Base-by-base conservation (phyloP, 2,329 filamentous ascomycete species). In the Chaetomiaceae sp. region DNA sequence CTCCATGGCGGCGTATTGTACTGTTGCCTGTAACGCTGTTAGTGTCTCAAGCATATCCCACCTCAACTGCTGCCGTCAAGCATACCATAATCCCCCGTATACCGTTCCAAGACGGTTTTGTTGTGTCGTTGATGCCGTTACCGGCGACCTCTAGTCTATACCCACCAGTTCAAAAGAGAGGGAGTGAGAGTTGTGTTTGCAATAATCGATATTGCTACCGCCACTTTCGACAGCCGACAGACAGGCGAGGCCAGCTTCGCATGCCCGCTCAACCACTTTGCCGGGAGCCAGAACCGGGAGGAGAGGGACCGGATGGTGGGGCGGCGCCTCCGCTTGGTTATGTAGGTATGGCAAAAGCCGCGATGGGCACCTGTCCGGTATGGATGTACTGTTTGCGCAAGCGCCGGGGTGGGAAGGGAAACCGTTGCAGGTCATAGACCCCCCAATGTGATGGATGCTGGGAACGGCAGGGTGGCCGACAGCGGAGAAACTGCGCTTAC, bases 251-350 rank as follows among this genome's bases (percentile, higher is more conserved):
- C 63, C 65, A 66, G 61, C 63, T 68, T 65, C 63, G 64, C 58
- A 64, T 65, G 61, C 63, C 64, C 63, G 63, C 59, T 64, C 63
- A 61, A 66, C 61, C 65, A 63, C 64, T n/a, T n/a, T 57, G 64
- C 59, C 66, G 59, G 66, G 69, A 67, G 68, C 72, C 73, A 74
- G 74, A 72, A 63, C 65, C 68, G 65, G 66, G 60, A 67, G 66
- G 66, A 67, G 31, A 64, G 69, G 63, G 64, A 55, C 57, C 66
- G 63, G 60, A 62, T 59, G 62, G 65, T 60, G 64, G 65, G 65
- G 66, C 59, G 60, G 47, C 72, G 73, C 69, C 68, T 75, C 72
- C 66, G 66, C 68, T 62, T 64, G 66, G 71, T 77, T 78, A 78
- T 77, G 75, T 78, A 77, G 69, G 64, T 22, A 19, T 27, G 29